Evolutionary conservation across 1,139 yeast genomes (phyloP).

Genomic region (Taphrina flavorubra): DNA sequence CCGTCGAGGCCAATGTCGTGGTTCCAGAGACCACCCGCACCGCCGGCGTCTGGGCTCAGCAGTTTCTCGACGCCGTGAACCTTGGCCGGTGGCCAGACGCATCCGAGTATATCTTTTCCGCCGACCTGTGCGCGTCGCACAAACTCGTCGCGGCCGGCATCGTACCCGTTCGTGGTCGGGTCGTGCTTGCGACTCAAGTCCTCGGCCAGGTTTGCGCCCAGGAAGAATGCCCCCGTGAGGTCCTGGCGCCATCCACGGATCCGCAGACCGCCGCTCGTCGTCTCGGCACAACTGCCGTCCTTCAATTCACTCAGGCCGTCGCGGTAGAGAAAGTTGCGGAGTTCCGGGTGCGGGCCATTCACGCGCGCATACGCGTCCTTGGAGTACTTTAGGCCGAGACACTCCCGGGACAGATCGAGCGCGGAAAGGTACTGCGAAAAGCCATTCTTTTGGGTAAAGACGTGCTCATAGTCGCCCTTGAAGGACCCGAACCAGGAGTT

Average conservation of each 20-base stretch:
- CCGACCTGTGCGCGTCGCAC: conserved; percentile 29
- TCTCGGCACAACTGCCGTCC: conserved; percentile 14
- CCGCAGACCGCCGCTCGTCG: conserved; percentile 22
- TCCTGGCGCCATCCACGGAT: conserved; percentile 35
- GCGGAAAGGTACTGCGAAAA: conserved; percentile 23
- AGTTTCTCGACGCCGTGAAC: conserved; percentile 2
- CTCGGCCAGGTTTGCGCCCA: conserved; percentile 14
- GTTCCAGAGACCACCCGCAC: conserved; percentile 3
- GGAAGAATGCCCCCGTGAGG: conserved; percentile 22
- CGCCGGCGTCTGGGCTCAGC: conserved; percentile 11
- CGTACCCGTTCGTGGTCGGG: conserved; percentile 9
- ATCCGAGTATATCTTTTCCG: conserved; percentile 4
- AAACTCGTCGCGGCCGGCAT: conserved; percentile 31
- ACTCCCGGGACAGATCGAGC: conserved; percentile 21
- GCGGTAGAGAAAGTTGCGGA: conserved; percentile 32
- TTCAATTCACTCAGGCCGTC: conserved; percentile 18
- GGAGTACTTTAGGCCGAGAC: conserved; percentile 22
- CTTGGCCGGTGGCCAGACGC: conserved; percentile 23
- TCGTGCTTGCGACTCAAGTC: conserved; percentile 2
- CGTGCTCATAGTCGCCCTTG: background rate
- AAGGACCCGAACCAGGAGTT: conserved; percentile 14
- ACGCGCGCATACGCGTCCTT: conserved; percentile 20
- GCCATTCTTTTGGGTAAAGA: background rate
- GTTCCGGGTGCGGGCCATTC: conserved; percentile 13
- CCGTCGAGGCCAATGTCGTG: conserved; percentile 17